These are phyloP conservation scores for Sphaerostilbella broomeana DNA, from an alignment of 2,329 filamentous ascomycete species.

Conservation along the genomic window DNA sequence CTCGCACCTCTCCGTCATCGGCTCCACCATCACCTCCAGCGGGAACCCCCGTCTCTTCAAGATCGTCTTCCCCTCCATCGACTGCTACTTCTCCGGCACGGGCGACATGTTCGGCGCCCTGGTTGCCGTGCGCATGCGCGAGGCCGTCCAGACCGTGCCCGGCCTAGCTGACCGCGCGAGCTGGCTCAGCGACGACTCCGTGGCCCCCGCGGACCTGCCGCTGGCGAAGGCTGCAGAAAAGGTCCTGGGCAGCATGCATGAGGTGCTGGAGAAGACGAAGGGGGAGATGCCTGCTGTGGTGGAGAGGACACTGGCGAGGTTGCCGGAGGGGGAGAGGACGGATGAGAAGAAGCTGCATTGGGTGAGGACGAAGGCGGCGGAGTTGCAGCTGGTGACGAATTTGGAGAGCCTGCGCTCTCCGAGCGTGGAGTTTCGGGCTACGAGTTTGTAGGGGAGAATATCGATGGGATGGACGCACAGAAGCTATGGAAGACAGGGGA, in stretches of 20 bases:
- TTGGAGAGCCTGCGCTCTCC: conserved; percentile 62
- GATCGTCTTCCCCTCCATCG: conserved; percentile 77
- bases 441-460: conserved; percentile 33
- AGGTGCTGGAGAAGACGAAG: conserved; percentile 65
- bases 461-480: background rate
- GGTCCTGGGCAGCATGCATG: conserved; percentile 89
- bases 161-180: conserved; percentile 47
- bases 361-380: conserved; percentile 73
- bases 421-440: conserved; percentile 54
- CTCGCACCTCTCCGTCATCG: conserved; percentile 62
- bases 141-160: conserved; percentile 55
- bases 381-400: conserved; percentile 77
- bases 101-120: conserved; percentile 98
- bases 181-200: conserved; percentile 73
- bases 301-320: conserved; percentile 35
- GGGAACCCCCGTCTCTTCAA: conserved; percentile 76
- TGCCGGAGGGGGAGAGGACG: conserved; percentile 39
- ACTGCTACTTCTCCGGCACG: conserved; percentile 93
- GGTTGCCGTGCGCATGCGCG: conserved; percentile 77
- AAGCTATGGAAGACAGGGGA: no score
- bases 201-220: conserved; percentile 64
- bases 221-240: conserved; percentile 78
- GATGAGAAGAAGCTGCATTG: conserved; percentile 56
- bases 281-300: conserved; percentile 52
- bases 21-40: conserved; percentile 61